Percentiles rank a stretch among this genome's conserved stretches.
These are phyloP conservation scores for Sicyos baderoa DNA, from an alignment of 306 rosid species.

Conservation along the genomic window DNA sequence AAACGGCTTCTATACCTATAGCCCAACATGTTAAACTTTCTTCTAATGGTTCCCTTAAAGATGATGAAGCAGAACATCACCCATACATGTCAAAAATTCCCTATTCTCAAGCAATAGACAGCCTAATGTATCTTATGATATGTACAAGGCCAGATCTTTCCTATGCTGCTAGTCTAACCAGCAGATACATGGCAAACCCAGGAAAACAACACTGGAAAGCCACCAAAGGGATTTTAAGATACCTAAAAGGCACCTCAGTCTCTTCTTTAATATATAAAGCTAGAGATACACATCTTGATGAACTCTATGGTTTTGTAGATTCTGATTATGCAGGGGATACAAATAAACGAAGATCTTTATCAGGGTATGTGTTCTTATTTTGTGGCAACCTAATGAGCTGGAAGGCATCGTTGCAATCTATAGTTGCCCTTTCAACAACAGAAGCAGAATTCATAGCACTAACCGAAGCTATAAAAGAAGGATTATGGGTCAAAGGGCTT, in stretches of 20 bases:
- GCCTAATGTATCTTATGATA: neutral
- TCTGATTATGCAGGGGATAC: neutral
- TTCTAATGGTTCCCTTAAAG: neutral
- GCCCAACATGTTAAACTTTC: neutral
- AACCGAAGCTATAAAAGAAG: no score
- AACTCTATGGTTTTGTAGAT: neutral
- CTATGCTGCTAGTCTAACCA: neutral
- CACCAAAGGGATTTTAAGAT: neutral
- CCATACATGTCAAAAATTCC: neutral
- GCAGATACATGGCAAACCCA: neutral
- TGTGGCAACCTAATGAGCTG: no score
- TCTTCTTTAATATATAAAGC: neutral
- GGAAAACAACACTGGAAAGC: neutral
- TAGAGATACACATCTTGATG: neutral
- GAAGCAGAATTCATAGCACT: no score
- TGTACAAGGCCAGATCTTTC: neutral
- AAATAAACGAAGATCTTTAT: no score
- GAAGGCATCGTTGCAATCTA: no score
- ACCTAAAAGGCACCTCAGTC: neutral
- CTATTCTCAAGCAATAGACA: neutral
- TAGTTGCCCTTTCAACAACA: no score
- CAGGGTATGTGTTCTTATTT: no score
- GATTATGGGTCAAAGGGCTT: no score
- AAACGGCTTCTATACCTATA: neutral
- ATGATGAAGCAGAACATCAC: neutral